Percentiles rank a stretch among this genome's conserved stretches.
Evolutionary conservation across 192 early-diverging fungal species (phyloP).

Genomic region (Linnemannia exigua): DNA sequence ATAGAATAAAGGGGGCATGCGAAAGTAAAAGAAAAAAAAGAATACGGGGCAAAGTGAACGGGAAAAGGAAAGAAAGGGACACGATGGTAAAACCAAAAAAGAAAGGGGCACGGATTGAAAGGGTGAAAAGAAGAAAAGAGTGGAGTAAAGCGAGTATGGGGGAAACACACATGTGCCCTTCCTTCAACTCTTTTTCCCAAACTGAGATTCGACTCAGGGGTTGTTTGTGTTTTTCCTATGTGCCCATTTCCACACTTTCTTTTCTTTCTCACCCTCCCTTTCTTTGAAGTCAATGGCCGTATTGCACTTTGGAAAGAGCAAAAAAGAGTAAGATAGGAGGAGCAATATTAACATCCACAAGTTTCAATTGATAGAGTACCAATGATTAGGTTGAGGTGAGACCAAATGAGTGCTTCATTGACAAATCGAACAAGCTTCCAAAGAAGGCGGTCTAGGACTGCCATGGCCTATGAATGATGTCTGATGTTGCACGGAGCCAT

Average conservation of each 20-base stretch:
- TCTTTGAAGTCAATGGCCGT: background rate
- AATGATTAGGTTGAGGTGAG: no score
- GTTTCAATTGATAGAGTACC: no score
- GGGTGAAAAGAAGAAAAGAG: no score
- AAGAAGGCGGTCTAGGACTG: no score
- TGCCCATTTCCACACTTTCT: background rate
- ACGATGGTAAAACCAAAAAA: constrained; percentile 4
- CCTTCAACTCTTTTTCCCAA: background rate
- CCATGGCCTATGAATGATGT: no score
- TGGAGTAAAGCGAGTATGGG: background rate
- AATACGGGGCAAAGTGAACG: background rate
- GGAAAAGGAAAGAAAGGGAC: background rate
- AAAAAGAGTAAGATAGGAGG: no score
- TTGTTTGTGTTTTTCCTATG: background rate
- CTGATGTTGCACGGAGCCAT: no score
- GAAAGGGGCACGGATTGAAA: constrained; percentile 8
- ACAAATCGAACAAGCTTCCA: no score
- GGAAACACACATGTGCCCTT: background rate
- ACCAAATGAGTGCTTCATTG: no score
- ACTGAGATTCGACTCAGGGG: constrained; percentile 9
- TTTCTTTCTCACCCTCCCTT: background rate
- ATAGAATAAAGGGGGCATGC: constrained; percentile 28
- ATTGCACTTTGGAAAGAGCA: no score
- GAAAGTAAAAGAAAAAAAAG: constrained; percentile 12
- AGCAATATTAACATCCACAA: no score